Conservation (phyloP, 2,329 filamentous ascomycete species). For the Trichoderma gracile region DNA sequence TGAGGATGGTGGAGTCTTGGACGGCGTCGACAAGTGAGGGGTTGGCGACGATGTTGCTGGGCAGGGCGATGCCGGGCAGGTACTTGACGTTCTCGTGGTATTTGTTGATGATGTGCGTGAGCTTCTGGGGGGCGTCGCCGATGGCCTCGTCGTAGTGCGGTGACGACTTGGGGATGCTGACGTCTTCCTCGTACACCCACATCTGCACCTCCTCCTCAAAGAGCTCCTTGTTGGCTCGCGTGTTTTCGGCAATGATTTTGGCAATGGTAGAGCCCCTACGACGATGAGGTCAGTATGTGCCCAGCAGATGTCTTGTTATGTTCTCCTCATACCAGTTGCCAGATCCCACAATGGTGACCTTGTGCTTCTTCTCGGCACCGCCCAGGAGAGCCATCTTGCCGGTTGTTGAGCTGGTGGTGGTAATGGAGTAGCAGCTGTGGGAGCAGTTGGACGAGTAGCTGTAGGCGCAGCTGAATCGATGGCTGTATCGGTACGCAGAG, state of each 20-base stretch:
- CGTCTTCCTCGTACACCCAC: slow-evolving; percentile 98
- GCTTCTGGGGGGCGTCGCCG: slow-evolving; percentile 73
- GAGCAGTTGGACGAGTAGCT: neutral
- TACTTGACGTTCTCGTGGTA: slow-evolving; percentile 98
- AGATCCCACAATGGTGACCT: slow-evolving; percentile 90
- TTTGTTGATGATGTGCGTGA: slow-evolving; percentile 87
- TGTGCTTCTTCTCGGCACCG: slow-evolving; percentile 72
- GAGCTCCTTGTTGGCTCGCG: slow-evolving; percentile 70
- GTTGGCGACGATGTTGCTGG: slow-evolving; percentile 80
- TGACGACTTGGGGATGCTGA: slow-evolving; percentile 70
- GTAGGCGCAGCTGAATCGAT: no score
- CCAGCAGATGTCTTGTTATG: no score
- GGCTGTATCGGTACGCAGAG: slow-evolving; percentile 26
- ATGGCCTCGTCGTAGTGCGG: slow-evolving; percentile 68
- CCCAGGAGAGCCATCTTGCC: slow-evolving; percentile 45
- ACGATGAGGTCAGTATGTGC: neutral
- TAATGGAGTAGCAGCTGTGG: slow-evolving; percentile 27
- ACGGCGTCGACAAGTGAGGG: slow-evolving; percentile 79
- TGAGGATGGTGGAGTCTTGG: slow-evolving; percentile 78
- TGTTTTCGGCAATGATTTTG: slow-evolving; percentile 95
- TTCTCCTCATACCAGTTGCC: slow-evolving; percentile 79
- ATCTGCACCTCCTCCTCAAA: slow-evolving; percentile 93
- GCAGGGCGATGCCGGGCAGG: slow-evolving; percentile 82
- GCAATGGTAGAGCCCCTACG: slow-evolving; percentile 90
- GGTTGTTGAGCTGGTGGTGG: slow-evolving; percentile 22